phyloP scores from a whole-genome alignment of 2,329 filamentous ascomycete genomes.

The Pseudocercospora fuligena region DNA sequence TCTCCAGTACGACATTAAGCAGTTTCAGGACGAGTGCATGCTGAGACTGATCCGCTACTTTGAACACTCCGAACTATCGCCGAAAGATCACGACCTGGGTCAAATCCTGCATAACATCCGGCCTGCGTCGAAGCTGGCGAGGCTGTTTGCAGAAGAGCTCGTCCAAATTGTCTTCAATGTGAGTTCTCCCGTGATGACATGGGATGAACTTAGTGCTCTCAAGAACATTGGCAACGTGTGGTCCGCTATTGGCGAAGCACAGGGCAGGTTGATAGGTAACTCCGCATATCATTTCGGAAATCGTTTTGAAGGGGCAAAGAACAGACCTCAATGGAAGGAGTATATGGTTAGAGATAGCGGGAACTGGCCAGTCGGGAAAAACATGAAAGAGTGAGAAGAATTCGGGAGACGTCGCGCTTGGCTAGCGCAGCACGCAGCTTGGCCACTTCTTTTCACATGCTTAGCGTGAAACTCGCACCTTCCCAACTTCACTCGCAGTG shows the following conservation, averaged over 20 bases:
- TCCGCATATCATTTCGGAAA: not conserved
- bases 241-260: not conserved
- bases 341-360: not conserved
- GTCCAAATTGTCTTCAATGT: not conserved
- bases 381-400: not conserved
- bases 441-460: no score
- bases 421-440: no score
- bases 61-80: not conserved
- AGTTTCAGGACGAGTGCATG: not conserved
- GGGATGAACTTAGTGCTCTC: not conserved
- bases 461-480: no score
- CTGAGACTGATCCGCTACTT: not conserved
- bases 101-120: no score
- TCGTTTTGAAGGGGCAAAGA: not conserved
- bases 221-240: not conserved
- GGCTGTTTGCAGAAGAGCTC: not conserved
- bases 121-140: not conserved
- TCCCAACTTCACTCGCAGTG: no score
- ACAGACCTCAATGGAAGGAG: not conserved
- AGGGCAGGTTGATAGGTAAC: not conserved
- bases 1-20: not conserved
- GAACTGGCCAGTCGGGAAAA: not conserved
- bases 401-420: no score
- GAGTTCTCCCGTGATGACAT: not conserved
- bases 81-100: not conserved